These are phyloP conservation scores for Sicyos baderoa DNA, from an alignment of 306 rosid species.

Conservation along the genomic window DNA sequence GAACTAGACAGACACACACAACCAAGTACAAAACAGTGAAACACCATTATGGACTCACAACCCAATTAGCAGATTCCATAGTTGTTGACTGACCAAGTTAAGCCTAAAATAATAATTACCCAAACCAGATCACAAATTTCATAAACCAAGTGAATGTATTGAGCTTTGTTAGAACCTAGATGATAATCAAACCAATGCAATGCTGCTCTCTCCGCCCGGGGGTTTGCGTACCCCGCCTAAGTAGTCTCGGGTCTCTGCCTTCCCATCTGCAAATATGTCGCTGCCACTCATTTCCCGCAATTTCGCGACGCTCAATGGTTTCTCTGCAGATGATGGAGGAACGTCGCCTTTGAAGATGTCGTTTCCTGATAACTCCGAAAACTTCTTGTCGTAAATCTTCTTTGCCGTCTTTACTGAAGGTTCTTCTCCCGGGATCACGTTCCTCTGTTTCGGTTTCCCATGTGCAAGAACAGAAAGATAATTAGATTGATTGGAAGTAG, in stretches of 20 bases:
- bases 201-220: constrained; percentile 98
- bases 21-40: constrained; percentile 8
- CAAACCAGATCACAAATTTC: constrained; percentile 34
- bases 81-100: constrained; percentile 31
- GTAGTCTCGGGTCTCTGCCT: constrained; percentile 81
- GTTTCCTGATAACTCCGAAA: constrained; percentile 71
- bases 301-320: constrained; percentile 68
- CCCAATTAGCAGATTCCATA: constrained; percentile 71
- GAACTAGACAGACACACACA: constrained; percentile 1
- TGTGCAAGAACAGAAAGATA: neutral
- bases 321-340: constrained; percentile 65
- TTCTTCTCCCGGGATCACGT: constrained; percentile 35
- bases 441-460: constrained; percentile 24
- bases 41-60: constrained; percentile 22
- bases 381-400: constrained; percentile 73
- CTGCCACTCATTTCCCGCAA: constrained; percentile 88
- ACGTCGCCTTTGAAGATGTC: constrained; percentile 74
- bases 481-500: neutral
- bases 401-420: constrained; percentile 60
- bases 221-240: constrained; percentile 96
- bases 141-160: constrained; percentile 7
- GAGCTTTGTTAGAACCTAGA: constrained; percentile 58
- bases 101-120: constrained; percentile 57
- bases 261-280: constrained; percentile 94
- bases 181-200: constrained; percentile 70